These are phyloP conservation scores for Xylariaceae sp. DNA, from an alignment of 2,329 filamentous ascomycete genomes.

Conservation along the genomic window DNA sequence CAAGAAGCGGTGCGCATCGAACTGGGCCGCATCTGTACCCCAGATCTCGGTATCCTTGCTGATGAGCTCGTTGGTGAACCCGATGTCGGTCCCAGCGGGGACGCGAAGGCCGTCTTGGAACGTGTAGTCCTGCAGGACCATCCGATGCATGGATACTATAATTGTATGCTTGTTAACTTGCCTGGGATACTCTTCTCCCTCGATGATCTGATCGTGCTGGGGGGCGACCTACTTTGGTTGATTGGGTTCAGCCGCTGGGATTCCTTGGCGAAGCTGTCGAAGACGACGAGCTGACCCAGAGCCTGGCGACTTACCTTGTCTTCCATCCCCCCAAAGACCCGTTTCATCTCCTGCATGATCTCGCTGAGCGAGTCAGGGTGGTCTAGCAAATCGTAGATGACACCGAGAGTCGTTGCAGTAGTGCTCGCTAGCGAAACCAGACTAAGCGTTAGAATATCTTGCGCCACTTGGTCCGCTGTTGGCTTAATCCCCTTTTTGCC, in stretches of 20 bases:
- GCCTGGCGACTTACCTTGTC: background rate
- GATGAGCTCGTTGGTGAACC: background rate
- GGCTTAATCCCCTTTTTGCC: background rate
- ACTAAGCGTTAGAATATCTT: background rate
- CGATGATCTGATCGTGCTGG: background rate
- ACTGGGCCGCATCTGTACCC: background rate
- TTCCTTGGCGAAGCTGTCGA: constrained; percentile 1
- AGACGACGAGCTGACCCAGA: background rate
- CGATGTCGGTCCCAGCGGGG: background rate
- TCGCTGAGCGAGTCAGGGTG: background rate
- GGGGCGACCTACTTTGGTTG: background rate
- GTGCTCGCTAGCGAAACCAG: background rate
- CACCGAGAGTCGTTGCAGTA: background rate
- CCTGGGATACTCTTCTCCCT: too few relatives aligned
- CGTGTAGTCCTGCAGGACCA: background rate
- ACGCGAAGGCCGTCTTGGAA: background rate
- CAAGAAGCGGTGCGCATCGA: background rate
- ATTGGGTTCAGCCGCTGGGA: background rate
- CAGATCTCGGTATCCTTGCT: background rate
- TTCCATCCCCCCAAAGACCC: background rate
- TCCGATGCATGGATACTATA: background rate
- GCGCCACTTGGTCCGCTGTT: background rate
- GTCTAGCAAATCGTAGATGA: background rate
- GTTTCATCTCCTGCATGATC: background rate
- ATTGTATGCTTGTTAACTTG: background rate